A percentile compares a stretch with the other conserved stretches of the same genome.
Conservation (phyloP, 768 basidiomycete genomes). For the Boletus insuetus region DNA sequence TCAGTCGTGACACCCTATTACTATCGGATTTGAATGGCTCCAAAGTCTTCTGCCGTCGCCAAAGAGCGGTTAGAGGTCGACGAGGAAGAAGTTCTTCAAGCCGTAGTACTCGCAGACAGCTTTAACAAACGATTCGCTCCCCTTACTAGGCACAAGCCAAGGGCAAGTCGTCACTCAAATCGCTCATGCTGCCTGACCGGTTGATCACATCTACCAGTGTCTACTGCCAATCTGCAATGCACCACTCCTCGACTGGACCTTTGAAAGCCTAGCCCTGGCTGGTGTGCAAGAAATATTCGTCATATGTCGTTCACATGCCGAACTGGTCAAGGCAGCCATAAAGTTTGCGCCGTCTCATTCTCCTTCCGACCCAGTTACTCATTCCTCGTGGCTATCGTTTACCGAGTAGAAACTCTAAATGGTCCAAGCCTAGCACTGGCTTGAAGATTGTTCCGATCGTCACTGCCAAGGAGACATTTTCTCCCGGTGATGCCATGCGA, state of each 20-base stretch:
- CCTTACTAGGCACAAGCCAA: conserved; percentile 81
- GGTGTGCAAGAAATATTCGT: conserved; percentile 97
- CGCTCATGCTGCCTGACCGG: conserved; percentile 10
- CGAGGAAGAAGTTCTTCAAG: conserved; percentile 87
- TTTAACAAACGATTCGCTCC: conserved; percentile 94
- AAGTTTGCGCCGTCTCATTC: conserved; percentile 47
- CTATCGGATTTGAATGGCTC: conserved; percentile 48
- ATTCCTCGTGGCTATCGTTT: conserved; percentile 1
- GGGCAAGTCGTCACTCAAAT: conserved; percentile 49
- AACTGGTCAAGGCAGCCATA: conserved; percentile 81
- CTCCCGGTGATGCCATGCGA: conserved; percentile 89
- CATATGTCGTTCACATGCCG: conserved; percentile 87
- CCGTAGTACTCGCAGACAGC: conserved; percentile 93
- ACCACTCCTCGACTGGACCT: conserved; percentile 92
- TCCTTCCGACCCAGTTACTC: conserved; percentile 10
- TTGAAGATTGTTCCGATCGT: conserved; percentile 84
- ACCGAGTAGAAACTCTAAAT: conserved; percentile 67
- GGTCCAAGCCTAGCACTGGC: conserved; percentile 75
- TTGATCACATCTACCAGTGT: conserved; percentile 51
- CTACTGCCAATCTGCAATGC: conserved; percentile 93
- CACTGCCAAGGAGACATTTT: conserved; percentile 82
- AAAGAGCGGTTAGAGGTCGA: conserved; percentile 67
- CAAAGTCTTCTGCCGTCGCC: conserved; percentile 49
- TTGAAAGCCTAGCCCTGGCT: conserved; percentile 91
- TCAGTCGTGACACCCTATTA: background rate